These are phyloP conservation scores for Biscogniauxia marginata DNA, from an alignment of 2,329 filamentous ascomycete genomes.

Conservation along the genomic window DNA sequence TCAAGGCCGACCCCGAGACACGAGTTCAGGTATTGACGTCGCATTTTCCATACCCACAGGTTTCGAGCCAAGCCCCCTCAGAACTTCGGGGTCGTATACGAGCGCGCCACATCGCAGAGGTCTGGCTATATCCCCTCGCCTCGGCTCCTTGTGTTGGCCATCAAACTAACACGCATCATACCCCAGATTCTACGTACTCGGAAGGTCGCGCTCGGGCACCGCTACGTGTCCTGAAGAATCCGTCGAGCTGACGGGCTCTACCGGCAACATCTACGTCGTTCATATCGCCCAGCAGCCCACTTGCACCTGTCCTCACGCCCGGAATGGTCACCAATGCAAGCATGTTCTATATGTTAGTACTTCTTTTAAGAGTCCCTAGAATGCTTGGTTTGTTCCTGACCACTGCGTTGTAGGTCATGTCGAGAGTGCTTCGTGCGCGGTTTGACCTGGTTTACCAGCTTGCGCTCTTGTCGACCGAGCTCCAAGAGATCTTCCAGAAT, in stretches of 20 bases:
- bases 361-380: too few relatives aligned
- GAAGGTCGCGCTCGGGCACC: conserved; percentile 36
- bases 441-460: conserved; percentile 59
- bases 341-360: conserved; percentile 57
- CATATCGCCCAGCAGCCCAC: conserved; percentile 48
- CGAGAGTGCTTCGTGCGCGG: conserved; percentile 57
- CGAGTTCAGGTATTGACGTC: too few relatives aligned
- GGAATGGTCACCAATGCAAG: conserved; percentile 60
- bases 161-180: too few relatives aligned
- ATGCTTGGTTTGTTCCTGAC: not conserved
- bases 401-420: conserved; percentile 44
- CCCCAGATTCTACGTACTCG: conserved; percentile 45
- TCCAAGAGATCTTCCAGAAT: conserved; percentile 55
- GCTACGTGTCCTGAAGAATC: conserved; percentile 46
- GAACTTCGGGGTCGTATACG: conserved; percentile 37
- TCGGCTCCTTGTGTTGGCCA: too few relatives aligned
- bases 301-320: conserved; percentile 57
- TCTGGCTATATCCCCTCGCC: conserved; percentile 14
- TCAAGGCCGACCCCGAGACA: too few relatives aligned
- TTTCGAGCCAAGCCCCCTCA: conserved; percentile 35
- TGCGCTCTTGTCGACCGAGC: conserved; percentile 57
- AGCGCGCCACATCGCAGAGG: conserved; percentile 41
- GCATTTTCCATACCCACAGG: conserved; percentile 9
- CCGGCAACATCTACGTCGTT: conserved; percentile 64
- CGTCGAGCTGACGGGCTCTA: conserved; percentile 61